Percentiles rank a stretch among this genome's conserved stretches.
These are phyloP conservation scores for Sonneratia caseolaris DNA, from an alignment of 345 rosid genomes.

Conservation along the genomic window DNA sequence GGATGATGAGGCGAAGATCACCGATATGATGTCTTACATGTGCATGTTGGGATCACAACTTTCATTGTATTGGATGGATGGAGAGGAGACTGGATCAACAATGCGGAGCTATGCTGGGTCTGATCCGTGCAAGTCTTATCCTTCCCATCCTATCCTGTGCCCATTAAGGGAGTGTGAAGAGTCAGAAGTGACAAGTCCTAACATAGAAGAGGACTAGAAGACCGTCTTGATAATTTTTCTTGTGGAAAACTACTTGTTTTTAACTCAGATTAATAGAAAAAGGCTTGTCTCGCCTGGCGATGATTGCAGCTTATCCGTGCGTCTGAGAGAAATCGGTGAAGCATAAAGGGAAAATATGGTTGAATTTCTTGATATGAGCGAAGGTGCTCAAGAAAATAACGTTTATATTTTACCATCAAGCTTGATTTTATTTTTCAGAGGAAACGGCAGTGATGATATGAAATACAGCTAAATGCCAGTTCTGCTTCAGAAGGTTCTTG, in stretches of 20 bases:
- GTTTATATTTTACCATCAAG: neutral
- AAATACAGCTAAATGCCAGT: constrained; percentile 75
- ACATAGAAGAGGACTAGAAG: too few relatives aligned
- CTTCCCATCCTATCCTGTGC: too few relatives aligned
- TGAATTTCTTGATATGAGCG: constrained; percentile 47
- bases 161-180: too few relatives aligned
- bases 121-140: too few relatives aligned
- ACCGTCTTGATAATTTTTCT: too few relatives aligned
- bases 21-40: too few relatives aligned
- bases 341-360: constrained; percentile 22
- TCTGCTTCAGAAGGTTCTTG: constrained; percentile 96
- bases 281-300: constrained; percentile 22
- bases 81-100: too few relatives aligned
- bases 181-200: too few relatives aligned
- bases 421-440: neutral
- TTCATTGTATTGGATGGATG: too few relatives aligned
- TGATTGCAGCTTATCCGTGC: constrained; percentile 47
- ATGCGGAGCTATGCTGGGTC: too few relatives aligned
- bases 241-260: neutral
- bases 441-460: constrained; percentile 23
- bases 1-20: too few relatives aligned
- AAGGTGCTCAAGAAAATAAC: neutral
- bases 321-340: constrained; percentile 32
- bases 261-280: neutral
- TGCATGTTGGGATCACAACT: too few relatives aligned